Conservation (phyloP, 805 yeast species). For the Isabelozyma rhagii region DNA sequence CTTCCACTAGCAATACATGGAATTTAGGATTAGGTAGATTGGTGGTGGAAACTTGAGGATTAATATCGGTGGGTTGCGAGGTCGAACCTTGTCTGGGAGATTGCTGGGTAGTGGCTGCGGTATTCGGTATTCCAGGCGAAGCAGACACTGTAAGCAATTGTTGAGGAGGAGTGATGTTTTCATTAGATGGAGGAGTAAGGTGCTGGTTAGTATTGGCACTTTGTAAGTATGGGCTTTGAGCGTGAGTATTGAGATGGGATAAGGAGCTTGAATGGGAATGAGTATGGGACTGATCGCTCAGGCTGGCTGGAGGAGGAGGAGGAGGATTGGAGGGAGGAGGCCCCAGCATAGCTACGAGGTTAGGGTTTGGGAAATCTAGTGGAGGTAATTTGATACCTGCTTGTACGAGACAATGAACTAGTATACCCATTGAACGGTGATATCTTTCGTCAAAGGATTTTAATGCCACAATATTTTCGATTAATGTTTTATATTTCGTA, state of each 20-base stretch:
- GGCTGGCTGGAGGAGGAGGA: constrained; percentile 1
- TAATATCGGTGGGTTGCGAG: constrained; percentile 1
- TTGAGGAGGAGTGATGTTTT: constrained; percentile 10
- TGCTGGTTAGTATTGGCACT: constrained; percentile 1
- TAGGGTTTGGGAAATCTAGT: constrained; percentile 51
- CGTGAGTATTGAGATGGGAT: constrained; percentile 6
- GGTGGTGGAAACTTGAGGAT: constrained; percentile 16
- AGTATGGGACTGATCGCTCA: constrained; percentile 1
- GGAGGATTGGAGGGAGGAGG: constrained; percentile 9
- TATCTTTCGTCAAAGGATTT: constrained; percentile 57
- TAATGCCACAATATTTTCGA: constrained; percentile 57
- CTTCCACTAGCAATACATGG: constrained; percentile 76
- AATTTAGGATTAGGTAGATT: constrained; percentile 44
- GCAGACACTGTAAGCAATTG: constrained; percentile 6
- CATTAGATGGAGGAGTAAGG: constrained; percentile 9
- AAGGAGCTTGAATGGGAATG: constrained; percentile 7
- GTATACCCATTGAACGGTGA: constrained; percentile 46
- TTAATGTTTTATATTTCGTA: constrained; percentile 59
- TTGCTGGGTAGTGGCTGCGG: constrained; percentile 1
- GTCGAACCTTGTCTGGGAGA: constrained; percentile 3
- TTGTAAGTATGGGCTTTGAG: constrained; percentile 1
- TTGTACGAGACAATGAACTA: constrained; percentile 48
- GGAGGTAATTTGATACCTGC: constrained; percentile 70
- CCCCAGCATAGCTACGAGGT: constrained; percentile 15
- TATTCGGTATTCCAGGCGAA: constrained; percentile 10